A percentile compares a stretch with the other conserved stretches of the same genome.
Evolutionary conservation across 495 filamentous ascomycete genomes (phyloP).

Genomic region (Oidiodendron maius): DNA sequence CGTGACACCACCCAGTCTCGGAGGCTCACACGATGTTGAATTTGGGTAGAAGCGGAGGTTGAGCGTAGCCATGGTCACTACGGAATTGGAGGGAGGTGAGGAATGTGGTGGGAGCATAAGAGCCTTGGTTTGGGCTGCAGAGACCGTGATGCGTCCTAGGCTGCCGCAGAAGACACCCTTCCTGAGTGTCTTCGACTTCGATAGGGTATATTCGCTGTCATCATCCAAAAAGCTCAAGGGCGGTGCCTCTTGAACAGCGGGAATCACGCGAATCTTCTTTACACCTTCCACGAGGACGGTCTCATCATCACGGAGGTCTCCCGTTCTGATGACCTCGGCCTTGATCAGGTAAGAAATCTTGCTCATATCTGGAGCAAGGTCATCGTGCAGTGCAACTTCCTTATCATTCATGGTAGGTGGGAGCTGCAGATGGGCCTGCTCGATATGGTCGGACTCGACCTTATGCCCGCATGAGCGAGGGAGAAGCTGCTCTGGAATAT

Average conservation of each 20-base stretch:
- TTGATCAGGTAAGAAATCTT: slow-evolving; percentile 69
- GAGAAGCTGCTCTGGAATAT: slow-evolving; percentile 62
- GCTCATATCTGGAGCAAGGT: slow-evolving; percentile 78
- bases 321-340: slow-evolving; percentile 35
- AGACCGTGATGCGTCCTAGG: slow-evolving; percentile 64
- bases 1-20: slow-evolving; percentile 57
- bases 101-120: slow-evolving; percentile 52
- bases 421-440: slow-evolving; percentile 66
- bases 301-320: slow-evolving; percentile 35
- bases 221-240: slow-evolving; percentile 60
- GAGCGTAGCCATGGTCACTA: slow-evolving; percentile 58
- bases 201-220: slow-evolving; percentile 59
- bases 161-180: slow-evolving; percentile 75
- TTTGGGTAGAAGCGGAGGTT: slow-evolving; percentile 65
- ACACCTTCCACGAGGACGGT: slow-evolving; percentile 17
- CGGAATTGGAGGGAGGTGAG: slow-evolving; percentile 25
- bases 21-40: slow-evolving; percentile 51
- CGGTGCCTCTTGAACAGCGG: slow-evolving; percentile 65
- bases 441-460: slow-evolving; percentile 49
- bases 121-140: slow-evolving; percentile 67
- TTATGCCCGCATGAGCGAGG: slow-evolving; percentile 56
- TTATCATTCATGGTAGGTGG: slow-evolving; percentile 76
- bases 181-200: slow-evolving; percentile 69
- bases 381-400: slow-evolving; percentile 52
- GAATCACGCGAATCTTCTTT: slow-evolving; percentile 72